These are phyloP conservation scores for Xylogone sp. DNA, from an alignment of 2,329 filamentous ascomycete species.

Conservation along the genomic window DNA sequence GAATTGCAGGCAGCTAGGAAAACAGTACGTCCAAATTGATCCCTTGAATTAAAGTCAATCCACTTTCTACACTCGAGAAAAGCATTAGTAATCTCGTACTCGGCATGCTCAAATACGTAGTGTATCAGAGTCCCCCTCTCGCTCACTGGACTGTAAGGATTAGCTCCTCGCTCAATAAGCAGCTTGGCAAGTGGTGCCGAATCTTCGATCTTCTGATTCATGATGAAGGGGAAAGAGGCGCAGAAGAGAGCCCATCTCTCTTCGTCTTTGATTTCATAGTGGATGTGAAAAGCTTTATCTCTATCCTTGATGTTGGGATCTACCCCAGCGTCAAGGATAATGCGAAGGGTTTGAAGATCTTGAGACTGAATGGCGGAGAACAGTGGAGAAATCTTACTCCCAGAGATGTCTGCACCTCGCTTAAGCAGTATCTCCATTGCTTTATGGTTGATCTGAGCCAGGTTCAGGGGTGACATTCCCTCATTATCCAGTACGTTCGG, in stretches of 20 bases:
- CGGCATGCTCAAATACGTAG: slow-evolving; percentile 12
- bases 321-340: slow-evolving; percentile 1
- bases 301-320: background rate
- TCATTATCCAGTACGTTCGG: slow-evolving; percentile 2
- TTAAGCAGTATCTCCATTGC: background rate
- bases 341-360: background rate
- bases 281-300: background rate
- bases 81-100: slow-evolving; percentile 8
- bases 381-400: background rate
- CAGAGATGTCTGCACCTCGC: slow-evolving; percentile 1
- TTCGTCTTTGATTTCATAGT: slow-evolving; percentile 1
- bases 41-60: slow-evolving; percentile 19
- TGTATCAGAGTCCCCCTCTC: slow-evolving; percentile 9
- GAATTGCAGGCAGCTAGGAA: slow-evolving; percentile 18
- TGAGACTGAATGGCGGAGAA: slow-evolving; percentile 1
- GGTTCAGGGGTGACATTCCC: slow-evolving; percentile 1
- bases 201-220: background rate
- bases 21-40: slow-evolving; percentile 14
- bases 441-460: background rate
- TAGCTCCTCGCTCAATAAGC: slow-evolving; percentile 12
- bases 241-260: background rate
- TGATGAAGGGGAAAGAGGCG: background rate
- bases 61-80: slow-evolving; percentile 9
- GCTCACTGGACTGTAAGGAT: slow-evolving; percentile 9
- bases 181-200: slow-evolving; percentile 9